Evolutionary conservation across 2,329 filamentous ascomycete genomes (phyloP).

Genomic region (Microdochium paspali): DNA sequence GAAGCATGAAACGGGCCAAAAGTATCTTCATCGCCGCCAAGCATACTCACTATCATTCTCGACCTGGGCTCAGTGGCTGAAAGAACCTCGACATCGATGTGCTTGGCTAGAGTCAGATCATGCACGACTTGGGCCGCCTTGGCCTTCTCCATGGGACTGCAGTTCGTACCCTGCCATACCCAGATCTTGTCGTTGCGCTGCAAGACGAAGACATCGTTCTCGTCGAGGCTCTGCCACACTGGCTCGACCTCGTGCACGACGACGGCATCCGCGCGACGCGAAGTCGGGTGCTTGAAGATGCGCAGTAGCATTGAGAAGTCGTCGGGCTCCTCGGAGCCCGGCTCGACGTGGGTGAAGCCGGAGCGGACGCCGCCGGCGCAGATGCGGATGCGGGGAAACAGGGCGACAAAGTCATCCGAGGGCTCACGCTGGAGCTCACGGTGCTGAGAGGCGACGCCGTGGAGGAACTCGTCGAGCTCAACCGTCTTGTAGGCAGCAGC

Average conservation of each 20-base stretch:
- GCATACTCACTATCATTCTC: slow-evolving; percentile 43
- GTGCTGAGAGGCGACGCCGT: slow-evolving; percentile 53
- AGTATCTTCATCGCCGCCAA: slow-evolving; percentile 36
- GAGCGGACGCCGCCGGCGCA: slow-evolving; percentile 49
- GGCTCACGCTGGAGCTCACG: slow-evolving; percentile 52
- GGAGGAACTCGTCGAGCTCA: slow-evolving; percentile 58
- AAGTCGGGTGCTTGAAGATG: slow-evolving; percentile 50
- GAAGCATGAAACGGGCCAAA: slow-evolving; percentile 12
- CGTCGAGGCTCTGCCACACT: slow-evolving; percentile 51
- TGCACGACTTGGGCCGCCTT: slow-evolving; percentile 60
- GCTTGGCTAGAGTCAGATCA: slow-evolving; percentile 54
- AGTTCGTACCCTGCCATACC: slow-evolving; percentile 59
- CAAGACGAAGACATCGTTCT: slow-evolving; percentile 56
- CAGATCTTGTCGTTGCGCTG: slow-evolving; percentile 56
- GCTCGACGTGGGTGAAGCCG: slow-evolving; percentile 55
- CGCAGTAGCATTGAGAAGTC: slow-evolving; percentile 45
- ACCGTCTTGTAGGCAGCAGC: slow-evolving; percentile 63
- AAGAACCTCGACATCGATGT: slow-evolving; percentile 55
- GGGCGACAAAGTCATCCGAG: slow-evolving; percentile 47
- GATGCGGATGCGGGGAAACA: slow-evolving; percentile 54
- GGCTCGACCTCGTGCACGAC: slow-evolving; percentile 57
- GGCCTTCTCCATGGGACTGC: slow-evolving; percentile 60
- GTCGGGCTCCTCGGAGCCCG: slow-evolving; percentile 23
- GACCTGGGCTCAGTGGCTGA: slow-evolving; percentile 50
- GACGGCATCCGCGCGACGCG: slow-evolving; percentile 34